Conservation (phyloP, 2,329 filamentous ascomycete species). For the Calonectria montana region DNA sequence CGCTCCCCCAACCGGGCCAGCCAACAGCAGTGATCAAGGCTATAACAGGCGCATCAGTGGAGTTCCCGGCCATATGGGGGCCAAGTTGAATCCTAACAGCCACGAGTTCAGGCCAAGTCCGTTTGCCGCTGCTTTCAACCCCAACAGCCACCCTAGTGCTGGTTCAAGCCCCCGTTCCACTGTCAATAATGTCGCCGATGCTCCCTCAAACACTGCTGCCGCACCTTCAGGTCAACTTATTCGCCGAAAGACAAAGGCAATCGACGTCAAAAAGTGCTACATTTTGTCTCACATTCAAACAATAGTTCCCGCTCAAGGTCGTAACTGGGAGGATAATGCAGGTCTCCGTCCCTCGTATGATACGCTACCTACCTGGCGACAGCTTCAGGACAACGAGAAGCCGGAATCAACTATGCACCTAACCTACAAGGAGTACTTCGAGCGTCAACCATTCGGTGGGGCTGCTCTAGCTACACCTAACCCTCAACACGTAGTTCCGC, state of each 20-base stretch:
- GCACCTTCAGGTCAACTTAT: slow-evolving; percentile 61
- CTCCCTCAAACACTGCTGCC: slow-evolving; percentile 32
- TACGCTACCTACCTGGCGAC: slow-evolving; percentile 87
- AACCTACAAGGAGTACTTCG: slow-evolving; percentile 84
- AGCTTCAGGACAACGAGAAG: slow-evolving; percentile 78
- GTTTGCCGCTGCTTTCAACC: slow-evolving; percentile 84
- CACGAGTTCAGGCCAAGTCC: slow-evolving; percentile 89
- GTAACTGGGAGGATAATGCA: slow-evolving; percentile 79
- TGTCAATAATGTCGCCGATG: slow-evolving; percentile 61
- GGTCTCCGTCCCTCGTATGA: slow-evolving; percentile 88
- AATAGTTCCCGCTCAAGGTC: slow-evolving; percentile 62
- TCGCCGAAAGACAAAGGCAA: slow-evolving; percentile 76
- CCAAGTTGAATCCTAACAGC: slow-evolving; percentile 73
- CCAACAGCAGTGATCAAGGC: slow-evolving; percentile 64
- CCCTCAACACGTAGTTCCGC: slow-evolving; percentile 75
- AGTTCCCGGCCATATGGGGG: slow-evolving; percentile 62
- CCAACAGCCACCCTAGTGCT: slow-evolving; percentile 71
- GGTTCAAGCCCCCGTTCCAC: slow-evolving; percentile 78
- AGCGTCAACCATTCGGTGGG: slow-evolving; percentile 69
- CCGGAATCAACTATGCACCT: slow-evolving; percentile 70
- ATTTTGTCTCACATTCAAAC: slow-evolving; percentile 67
- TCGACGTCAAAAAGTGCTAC: slow-evolving; percentile 77
- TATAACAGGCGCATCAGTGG: slow-evolving; percentile 66
- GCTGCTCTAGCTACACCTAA: slow-evolving; percentile 75
- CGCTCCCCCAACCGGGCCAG: slow-evolving; percentile 79